These are phyloP conservation scores for Tylopilus sp. DNA, from an alignment of 1,284 basidiomycete species.

Conservation along the genomic window DNA sequence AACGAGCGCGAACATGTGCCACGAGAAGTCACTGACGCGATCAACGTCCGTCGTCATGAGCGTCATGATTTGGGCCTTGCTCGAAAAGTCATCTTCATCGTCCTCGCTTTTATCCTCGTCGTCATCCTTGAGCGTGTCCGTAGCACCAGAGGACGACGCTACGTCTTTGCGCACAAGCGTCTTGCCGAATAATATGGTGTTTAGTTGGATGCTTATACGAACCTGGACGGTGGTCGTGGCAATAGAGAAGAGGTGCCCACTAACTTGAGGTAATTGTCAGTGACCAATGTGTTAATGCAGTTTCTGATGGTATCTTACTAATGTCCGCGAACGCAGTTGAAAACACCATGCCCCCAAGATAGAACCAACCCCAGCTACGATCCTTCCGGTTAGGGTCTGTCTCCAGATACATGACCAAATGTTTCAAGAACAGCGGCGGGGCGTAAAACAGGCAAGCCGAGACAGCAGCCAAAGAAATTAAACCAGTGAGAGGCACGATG, in stretches of 20 bases:
- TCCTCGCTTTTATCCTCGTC: slow-evolving; percentile 36
- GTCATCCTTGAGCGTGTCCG: slow-evolving; percentile 20
- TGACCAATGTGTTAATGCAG: background rate
- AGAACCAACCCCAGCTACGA: slow-evolving; percentile 69
- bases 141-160: slow-evolving; percentile 52
- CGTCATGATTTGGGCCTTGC: slow-evolving; percentile 82
- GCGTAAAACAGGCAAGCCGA: slow-evolving; percentile 71
- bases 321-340: slow-evolving; percentile 58
- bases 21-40: slow-evolving; percentile 79
- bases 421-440: slow-evolving; percentile 72
- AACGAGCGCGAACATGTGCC: slow-evolving; percentile 68
- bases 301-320: slow-evolving; percentile 38
- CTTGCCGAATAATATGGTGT: slow-evolving; percentile 83
- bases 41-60: slow-evolving; percentile 74
- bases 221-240: slow-evolving; percentile 69
- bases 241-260: slow-evolving; percentile 63
- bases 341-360: slow-evolving; percentile 63
- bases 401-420: slow-evolving; percentile 72
- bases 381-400: slow-evolving; percentile 49
- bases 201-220: slow-evolving; percentile 75
- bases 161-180: slow-evolving; percentile 86
- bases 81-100: slow-evolving; percentile 75
- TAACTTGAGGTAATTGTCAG: slow-evolving; percentile 23
- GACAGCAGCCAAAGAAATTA: slow-evolving; percentile 54
- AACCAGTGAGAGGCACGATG: slow-evolving; percentile 34